phyloP scores from a whole-genome alignment of 352 stramenopile genomes.

The Paralagenidium karlingii region DNA sequence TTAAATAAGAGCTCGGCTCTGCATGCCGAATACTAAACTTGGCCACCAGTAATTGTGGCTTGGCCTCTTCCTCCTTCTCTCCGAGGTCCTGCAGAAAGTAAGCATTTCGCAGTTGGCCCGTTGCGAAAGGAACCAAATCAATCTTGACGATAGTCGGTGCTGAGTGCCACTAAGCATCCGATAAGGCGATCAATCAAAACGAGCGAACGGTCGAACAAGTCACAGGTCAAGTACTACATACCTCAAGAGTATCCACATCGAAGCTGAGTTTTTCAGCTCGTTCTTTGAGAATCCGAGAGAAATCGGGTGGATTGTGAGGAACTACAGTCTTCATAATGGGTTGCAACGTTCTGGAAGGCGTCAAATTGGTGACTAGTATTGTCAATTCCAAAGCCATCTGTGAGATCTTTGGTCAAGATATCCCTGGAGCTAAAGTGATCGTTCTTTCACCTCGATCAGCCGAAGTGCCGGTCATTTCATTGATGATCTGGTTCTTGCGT shows the following conservation, averaged over 20 bases:
- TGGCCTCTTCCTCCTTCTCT: conserved; percentile 3
- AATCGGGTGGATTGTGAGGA: conserved; percentile 58
- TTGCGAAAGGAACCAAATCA: conserved; percentile 68
- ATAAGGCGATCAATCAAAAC: not conserved
- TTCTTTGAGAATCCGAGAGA: conserved; percentile 36
- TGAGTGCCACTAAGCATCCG: conserved; percentile 65
- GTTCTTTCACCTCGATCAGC: conserved; percentile 38
- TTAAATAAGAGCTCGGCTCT: conserved; percentile 59
- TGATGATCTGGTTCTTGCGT: conserved; percentile 79
- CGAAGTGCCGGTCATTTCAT: conserved; percentile 75
- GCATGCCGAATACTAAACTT: conserved; percentile 59
- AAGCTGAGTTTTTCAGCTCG: conserved; percentile 74
- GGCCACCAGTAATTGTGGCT: conserved; percentile 35
- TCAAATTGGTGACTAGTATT: no score
- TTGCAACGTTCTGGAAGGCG: conserved; percentile 24
- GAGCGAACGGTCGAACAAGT: not conserved
- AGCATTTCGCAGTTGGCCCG: conserved; percentile 64
- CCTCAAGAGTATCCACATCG: conserved; percentile 71
- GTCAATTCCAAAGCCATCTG: no score
- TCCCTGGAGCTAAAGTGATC: no score
- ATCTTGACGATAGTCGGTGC: conserved; percentile 45
- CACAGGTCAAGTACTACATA: conserved; percentile 1
- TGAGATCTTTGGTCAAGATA: no score
- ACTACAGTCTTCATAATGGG: conserved; percentile 74
- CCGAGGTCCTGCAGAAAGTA: conserved; percentile 59